A percentile compares a stretch with the other conserved stretches of the same genome.
Conservation (phyloP, 371 early-diverging fungal species). For the Capillidium rhysosporum region DNA sequence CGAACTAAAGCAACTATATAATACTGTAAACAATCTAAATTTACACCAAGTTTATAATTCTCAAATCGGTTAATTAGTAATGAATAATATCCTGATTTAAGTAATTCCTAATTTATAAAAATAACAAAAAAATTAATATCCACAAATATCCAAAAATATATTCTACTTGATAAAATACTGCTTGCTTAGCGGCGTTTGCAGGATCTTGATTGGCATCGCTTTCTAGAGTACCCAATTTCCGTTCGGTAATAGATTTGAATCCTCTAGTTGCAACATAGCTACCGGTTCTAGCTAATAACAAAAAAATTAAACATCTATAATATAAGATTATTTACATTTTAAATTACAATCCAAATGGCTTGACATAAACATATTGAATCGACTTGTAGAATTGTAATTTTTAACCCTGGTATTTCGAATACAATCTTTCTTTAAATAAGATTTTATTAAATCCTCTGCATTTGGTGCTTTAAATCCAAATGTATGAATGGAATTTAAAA, state of each 20-base stretch:
- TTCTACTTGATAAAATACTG: conserved; percentile 43
- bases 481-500: too few species aligned
- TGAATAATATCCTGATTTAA: conserved; percentile 34
- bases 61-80: conserved; percentile 50
- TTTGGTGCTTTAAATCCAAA: too few species aligned
- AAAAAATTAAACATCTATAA: not conserved
- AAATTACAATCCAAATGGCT: not conserved
- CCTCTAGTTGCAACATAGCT: not conserved
- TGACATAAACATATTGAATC: not conserved
- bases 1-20: conserved; percentile 49
- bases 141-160: not conserved
- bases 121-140: too few species aligned
- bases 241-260: conserved; percentile 1
- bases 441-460: not conserved
- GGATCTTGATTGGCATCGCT: conserved; percentile 41
- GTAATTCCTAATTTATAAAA: conserved; percentile 27
- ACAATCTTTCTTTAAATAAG: not conserved
- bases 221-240: conserved; percentile 30
- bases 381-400: not conserved
- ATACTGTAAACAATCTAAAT: conserved; percentile 41
- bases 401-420: not conserved
- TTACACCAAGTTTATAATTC: conserved; percentile 32
- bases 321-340: not conserved
- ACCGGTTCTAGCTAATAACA: not conserved
- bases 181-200: conserved; percentile 37